Base-by-base conservation (phyloP, 73 alveolate genomes). In the Blepharisma stoltei region DNA sequence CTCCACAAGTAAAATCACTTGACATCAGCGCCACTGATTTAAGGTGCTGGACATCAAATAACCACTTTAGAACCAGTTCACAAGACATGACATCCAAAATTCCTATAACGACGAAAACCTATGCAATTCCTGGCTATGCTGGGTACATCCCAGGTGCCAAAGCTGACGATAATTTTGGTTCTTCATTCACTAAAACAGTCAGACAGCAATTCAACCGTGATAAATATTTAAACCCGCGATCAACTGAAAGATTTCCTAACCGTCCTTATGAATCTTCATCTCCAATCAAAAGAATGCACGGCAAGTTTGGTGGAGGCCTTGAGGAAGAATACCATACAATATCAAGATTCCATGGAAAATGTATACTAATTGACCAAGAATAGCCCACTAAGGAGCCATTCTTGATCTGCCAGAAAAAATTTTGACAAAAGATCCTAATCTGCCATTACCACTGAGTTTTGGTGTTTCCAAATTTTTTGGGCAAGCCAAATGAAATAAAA, bases 271-370 rank as follows among this genome's bases (percentile, higher is more conserved):
- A n/a, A 32, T 32, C 41, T 32, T 60, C 73, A 20, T 60, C 73
- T 18, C 37, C 73, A 20, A 25, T 60, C 48, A 25, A 14, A 14
- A n/a, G 18, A 60, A 23, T 7, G 27, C 21, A 43, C 27, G 71
- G 76, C 14, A 69, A 69, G 27, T 69, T 69, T 69, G 79, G 79
- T 14, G 79, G 79, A n/a, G 79, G 79, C 65, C 60, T 69, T 23
- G 25, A 11, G 4, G 79, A 69, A 7, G 79, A 69, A 43, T 69
- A 14, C 5, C 79, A 69, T 69, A n/a, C 79, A 44, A 18, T 38
- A 8, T 69, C 79, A 14, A 38, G 65, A 38, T 44, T 44, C n/a
- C 79, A 69, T 69, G 79, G 79, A 69, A 46, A 46, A 4, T n/a
- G 65, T 27, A n/a, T n/a, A n/a, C n/a, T n/a, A n/a, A n/a, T n/a